Evolutionary conservation across 202 grass and related monocot genomes (phyloP).

Genomic region (Eragrostis tef): DNA sequence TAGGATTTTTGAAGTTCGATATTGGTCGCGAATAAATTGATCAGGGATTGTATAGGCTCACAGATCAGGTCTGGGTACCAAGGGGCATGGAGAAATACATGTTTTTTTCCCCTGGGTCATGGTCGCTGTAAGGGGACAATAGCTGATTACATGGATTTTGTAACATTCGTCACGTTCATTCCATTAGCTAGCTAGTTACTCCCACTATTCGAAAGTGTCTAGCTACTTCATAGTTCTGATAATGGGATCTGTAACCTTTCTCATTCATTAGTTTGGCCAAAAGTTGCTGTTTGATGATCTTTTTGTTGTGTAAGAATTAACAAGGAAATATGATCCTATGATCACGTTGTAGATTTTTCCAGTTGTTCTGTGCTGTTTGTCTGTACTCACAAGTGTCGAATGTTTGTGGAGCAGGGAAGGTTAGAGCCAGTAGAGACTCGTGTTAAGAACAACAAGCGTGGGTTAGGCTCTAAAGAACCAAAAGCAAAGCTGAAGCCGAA

Average conservation of each 20-base stretch:
- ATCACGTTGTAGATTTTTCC: neutral
- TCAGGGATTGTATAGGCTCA: neutral
- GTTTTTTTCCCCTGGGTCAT: neutral
- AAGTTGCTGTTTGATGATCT: neutral
- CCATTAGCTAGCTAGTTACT: neutral
- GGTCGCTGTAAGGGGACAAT: neutral
- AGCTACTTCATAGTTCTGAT: neutral
- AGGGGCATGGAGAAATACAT: neutral
- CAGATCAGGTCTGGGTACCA: neutral
- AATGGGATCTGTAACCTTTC: neutral
- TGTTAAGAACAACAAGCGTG: constrained; percentile 90
- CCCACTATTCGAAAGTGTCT: neutral
- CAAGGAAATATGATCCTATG: too few species aligned
- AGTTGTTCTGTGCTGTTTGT: neutral
- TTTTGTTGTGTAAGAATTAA: too few species aligned
- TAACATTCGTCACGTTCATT: neutral
- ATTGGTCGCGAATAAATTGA: neutral
- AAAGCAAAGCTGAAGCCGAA: constrained; percentile 59
- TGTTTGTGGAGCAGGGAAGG: constrained; percentile 61
- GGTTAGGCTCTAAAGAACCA: constrained; percentile 72
- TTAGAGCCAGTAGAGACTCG: constrained; percentile 76
- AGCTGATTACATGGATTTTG: neutral
- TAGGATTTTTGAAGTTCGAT: neutral
- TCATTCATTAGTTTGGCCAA: neutral
- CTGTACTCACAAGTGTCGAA: constrained; percentile 20